Evolutionary conservation across 2,329 filamentous ascomycete genomes (phyloP).

Genomic region (Zymoseptoria ardabiliae): DNA sequence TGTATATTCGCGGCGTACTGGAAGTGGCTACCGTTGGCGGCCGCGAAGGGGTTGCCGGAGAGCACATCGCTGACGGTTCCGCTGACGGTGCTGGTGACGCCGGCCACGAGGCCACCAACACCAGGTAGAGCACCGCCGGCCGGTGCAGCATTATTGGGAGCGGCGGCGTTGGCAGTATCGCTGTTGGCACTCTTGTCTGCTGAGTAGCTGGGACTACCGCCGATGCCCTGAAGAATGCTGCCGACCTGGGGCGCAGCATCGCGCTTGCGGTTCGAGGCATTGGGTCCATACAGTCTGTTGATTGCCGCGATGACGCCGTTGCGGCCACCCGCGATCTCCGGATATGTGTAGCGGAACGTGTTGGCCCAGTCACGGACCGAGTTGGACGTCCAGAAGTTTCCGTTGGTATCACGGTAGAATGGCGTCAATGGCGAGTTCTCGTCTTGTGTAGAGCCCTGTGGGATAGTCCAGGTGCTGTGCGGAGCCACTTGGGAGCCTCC

Average conservation of each 20-base stretch:
- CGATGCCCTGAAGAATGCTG: neutral
- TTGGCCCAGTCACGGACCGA: conserved; percentile 55
- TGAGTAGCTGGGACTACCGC: neutral
- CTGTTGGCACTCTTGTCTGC: neutral
- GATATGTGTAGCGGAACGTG: conserved; percentile 67
- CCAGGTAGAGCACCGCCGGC: neutral
- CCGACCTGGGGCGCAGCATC: neutral
- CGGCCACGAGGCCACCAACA: neutral
- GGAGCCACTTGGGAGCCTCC: conserved; percentile 49
- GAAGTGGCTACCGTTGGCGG: conserved; percentile 42
- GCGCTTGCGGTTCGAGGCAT: conserved; percentile 1
- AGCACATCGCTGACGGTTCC: neutral
- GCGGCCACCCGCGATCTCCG: conserved; percentile 53
- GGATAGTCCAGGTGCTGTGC: conserved; percentile 55
- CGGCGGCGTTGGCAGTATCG: neutral
- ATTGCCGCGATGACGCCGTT: conserved; percentile 36
- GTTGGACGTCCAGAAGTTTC: conserved; percentile 62
- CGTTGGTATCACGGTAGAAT: conserved; percentile 53
- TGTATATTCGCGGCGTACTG: conserved; percentile 64
- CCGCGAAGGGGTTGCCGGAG: conserved; percentile 10
- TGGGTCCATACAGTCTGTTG: conserved; percentile 53
- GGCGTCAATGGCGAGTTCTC: conserved; percentile 37
- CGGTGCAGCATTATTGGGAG: neutral
- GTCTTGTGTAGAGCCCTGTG: conserved; percentile 41
- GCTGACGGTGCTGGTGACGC: neutral